Evolutionary conservation across 192 early-diverging fungal species (phyloP).

Genomic region (Entophlyctis luteolus): DNA sequence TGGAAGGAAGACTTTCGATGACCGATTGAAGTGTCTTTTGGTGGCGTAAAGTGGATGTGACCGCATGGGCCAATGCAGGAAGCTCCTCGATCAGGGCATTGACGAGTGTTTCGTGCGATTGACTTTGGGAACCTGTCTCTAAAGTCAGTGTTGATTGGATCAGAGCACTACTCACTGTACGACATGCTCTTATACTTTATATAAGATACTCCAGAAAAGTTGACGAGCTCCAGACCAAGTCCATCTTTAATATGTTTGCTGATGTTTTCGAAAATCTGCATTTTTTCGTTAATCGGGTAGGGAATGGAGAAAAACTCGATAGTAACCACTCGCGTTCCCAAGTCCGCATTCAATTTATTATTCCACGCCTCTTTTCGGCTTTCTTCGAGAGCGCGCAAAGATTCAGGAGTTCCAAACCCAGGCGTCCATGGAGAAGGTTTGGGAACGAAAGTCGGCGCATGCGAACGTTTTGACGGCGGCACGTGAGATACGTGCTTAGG

Average conservation of each 20-base stretch:
- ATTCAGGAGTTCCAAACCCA: slow-evolving; percentile 17
- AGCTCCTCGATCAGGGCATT: not conserved
- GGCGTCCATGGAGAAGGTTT: not conserved
- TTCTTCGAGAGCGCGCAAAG: not conserved
- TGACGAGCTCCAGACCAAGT: slow-evolving; percentile 10
- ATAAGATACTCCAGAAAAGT: not conserved
- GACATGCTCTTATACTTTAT: not conserved
- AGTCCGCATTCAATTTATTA: slow-evolving; percentile 16
- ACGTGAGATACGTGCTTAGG: slow-evolving; percentile 9
- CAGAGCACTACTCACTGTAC: not conserved
- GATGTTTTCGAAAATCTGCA: slow-evolving; percentile 8
- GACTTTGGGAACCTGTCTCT: too few relatives aligned
- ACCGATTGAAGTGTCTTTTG: not conserved
- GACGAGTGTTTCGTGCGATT: not conserved
- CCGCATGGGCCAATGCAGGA: not conserved
- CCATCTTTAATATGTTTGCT: not conserved
- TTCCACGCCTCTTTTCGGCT: slow-evolving; percentile 11
- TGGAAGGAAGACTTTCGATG: not conserved
- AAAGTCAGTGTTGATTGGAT: too few relatives aligned
- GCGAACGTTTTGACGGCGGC: too few relatives aligned
- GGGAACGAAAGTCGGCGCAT: not conserved
- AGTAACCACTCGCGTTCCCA: slow-evolving; percentile 7
- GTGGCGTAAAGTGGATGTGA: not conserved
- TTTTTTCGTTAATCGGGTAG: too few relatives aligned
- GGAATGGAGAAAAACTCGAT: not conserved